Percentiles rank a stretch among this genome's conserved stretches.
These are phyloP conservation scores for Coemansia sp. DNA, from an alignment of 192 early-diverging fungal species.

Conservation along the genomic window DNA sequence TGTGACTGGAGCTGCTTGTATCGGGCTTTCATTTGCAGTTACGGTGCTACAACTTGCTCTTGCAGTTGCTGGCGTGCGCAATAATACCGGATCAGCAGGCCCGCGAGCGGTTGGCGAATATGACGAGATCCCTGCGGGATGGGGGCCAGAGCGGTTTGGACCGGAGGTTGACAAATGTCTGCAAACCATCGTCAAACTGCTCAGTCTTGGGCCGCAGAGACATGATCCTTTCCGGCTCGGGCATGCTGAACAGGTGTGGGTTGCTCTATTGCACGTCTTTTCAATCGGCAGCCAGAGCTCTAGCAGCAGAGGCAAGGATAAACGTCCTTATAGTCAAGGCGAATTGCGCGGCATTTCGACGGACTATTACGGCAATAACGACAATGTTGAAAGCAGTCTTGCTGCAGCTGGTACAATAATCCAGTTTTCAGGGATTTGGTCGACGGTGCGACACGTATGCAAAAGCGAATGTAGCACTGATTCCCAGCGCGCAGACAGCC, in stretches of 20 bases:
- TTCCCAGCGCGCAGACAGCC: background rate
- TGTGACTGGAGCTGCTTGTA: constrained; percentile 12
- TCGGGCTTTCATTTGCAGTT: constrained; percentile 28
- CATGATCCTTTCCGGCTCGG: constrained; percentile 2
- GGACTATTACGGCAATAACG: background rate
- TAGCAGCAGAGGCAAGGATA: background rate
- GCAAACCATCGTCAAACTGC: constrained; percentile 15
- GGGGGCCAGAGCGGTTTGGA: constrained; percentile 15
- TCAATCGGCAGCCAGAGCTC: background rate
- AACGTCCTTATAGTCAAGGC: background rate
- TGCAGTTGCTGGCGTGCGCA: constrained; percentile 7
- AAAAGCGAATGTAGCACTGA: background rate
- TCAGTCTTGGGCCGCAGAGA: background rate
- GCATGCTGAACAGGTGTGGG: constrained; percentile 21
- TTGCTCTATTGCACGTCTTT: constrained; percentile 30
- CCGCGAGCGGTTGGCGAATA: constrained; percentile 43
- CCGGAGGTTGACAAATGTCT: constrained; percentile 33
- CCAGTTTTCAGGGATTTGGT: constrained; percentile 15
- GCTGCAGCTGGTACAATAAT: background rate
- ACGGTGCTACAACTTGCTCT: constrained; percentile 33
- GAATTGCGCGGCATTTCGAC: background rate
- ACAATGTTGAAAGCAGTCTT: background rate
- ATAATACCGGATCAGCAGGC: constrained; percentile 4
- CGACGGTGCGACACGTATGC: constrained; percentile 12
- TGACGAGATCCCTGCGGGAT: constrained; percentile 17